A percentile compares a stretch with the other conserved stretches of the same genome.
Conservation (phyloP, 768 basidiomycete species). For the Suillus subluteus region DNA sequence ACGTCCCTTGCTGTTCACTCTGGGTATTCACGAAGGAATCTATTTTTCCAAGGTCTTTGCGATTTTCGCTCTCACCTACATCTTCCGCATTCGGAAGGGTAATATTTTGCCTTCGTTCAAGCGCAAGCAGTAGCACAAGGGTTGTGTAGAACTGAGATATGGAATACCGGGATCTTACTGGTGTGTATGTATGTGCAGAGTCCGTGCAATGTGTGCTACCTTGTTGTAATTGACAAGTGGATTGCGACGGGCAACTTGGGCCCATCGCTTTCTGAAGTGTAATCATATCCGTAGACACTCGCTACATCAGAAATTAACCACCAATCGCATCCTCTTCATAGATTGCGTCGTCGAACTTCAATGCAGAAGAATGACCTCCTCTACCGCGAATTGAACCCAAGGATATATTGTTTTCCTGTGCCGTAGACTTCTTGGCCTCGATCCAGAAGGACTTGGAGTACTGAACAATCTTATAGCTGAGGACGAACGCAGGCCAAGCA, state of each 20-base stretch:
- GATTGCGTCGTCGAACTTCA: neutral
- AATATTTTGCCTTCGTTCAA: slow-evolving; percentile 10
- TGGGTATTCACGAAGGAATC: neutral
- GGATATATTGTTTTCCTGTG: too few species aligned
- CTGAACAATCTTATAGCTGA: neutral
- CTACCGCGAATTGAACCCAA: rapidly evolving
- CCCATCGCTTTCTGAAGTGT: neutral
- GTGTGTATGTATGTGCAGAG: neutral
- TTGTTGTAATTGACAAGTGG: neutral
- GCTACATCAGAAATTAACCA: neutral
- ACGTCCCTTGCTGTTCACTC: neutral
- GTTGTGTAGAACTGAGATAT: neutral
- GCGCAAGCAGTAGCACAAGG: neutral
- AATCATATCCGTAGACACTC: neutral
- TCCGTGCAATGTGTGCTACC: neutral
- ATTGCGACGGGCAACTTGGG: neutral
- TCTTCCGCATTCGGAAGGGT: slow-evolving; percentile 32
- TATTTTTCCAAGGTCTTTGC: slow-evolving; percentile 25
- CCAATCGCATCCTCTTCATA: neutral
- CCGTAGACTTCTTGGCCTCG: neutral
- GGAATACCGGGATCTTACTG: neutral
- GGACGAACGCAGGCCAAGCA: slow-evolving; percentile 25
- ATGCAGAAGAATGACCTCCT: neutral
- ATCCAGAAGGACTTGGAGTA: neutral
- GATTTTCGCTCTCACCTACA: slow-evolving; percentile 34